Base-by-base conservation (phyloP, 164 flowering plant species). In the Vitis riparia region DNA sequence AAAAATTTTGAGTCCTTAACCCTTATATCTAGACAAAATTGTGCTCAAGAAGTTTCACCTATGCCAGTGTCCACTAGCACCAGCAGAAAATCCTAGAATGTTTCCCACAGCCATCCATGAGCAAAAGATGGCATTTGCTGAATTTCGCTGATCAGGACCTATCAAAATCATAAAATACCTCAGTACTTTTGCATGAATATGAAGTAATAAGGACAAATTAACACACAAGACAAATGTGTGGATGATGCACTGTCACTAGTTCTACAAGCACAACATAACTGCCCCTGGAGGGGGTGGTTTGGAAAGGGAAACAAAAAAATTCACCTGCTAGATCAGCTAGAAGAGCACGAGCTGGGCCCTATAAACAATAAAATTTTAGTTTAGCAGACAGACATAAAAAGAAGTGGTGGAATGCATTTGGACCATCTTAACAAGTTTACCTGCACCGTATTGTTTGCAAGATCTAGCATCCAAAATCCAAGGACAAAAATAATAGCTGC, bases 311-410 rank as follows among this genome's bases (percentile, higher is more conserved):
- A 11, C 16, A 60, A 17, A 62, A n/a, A 11, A 67, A 56, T n/a
- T 69, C 62, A 93, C 99, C 98, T 82, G 99, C 75, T 71, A 93
- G 82, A 88, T 96, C 99, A 74, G 99, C 98, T 32, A 96, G 82
- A 79, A 96, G 97, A 51, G 99, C 99, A 72, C 99, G 97, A 81
- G 99, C 99, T 56, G 99, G 99, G 59, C 98, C 98, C 99, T 96
- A 59, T 37, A 82, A 68, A 74, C 23, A 66, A 51, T n/a, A 67
- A 61, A 73, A 71, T 53, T n/a, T 48, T 16, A 47, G 6, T 63
- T 62, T 57, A 52, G 14, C 50, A 55, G 29, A 44, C 14, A 11
- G 5, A 48, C 57, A 63, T 62, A 13, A 49, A 51, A 49, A 16
- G 52, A 50, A 32, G 52, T 8, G 12, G 9, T 37, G 17, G 13